Percentiles rank a stretch among this genome's conserved stretches.
These are phyloP conservation scores for Pelargonium myrrhifolium DNA, from an alignment of 441 rosid genomes.

Conservation along the genomic window DNA sequence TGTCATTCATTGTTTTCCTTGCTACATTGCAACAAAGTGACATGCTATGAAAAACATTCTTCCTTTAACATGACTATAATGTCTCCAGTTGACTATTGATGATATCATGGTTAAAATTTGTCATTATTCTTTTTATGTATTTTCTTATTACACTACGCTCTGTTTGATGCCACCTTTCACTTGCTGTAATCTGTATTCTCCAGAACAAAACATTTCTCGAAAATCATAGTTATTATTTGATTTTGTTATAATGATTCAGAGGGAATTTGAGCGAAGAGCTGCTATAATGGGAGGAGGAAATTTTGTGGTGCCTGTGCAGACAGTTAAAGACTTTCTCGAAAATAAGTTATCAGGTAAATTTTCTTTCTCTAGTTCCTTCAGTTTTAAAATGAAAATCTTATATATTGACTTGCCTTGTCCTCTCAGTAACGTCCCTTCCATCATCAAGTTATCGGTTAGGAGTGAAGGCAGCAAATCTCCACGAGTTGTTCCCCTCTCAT, in stretches of 20 bases:
- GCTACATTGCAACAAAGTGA: not conserved
- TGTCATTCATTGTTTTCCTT: not conserved
- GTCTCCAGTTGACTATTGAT: not conserved
- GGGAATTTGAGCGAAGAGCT: slow-evolving; percentile 83
- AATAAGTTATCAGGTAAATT: slow-evolving; percentile 57
- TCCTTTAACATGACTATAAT: not conserved
- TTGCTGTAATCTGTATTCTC: slow-evolving; percentile 2
- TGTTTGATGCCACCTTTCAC: not conserved
- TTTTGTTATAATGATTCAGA: slow-evolving; percentile 33
- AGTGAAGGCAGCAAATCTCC: slow-evolving; percentile 71
- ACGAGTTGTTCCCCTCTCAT: slow-evolving; percentile 60
- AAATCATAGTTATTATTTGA: slow-evolving; percentile 9
- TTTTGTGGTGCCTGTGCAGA: slow-evolving; percentile 77
- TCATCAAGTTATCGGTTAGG: slow-evolving; percentile 88
- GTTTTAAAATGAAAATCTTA: not conserved
- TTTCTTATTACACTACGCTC: not conserved
- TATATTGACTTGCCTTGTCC: slow-evolving; percentile 23
- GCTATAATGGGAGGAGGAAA: slow-evolving; percentile 82
- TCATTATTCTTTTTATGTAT: not conserved
- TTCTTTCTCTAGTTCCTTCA: slow-evolving; percentile 3
- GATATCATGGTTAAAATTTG: not conserved
- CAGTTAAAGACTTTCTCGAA: slow-evolving; percentile 68
- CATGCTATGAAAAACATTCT: not conserved
- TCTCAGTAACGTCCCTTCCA: slow-evolving; percentile 57
- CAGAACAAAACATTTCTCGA: not conserved